phyloP scores from a whole-genome alignment of 2,329 filamentous ascomycete genomes.

The Penicillium sumatraense region DNA sequence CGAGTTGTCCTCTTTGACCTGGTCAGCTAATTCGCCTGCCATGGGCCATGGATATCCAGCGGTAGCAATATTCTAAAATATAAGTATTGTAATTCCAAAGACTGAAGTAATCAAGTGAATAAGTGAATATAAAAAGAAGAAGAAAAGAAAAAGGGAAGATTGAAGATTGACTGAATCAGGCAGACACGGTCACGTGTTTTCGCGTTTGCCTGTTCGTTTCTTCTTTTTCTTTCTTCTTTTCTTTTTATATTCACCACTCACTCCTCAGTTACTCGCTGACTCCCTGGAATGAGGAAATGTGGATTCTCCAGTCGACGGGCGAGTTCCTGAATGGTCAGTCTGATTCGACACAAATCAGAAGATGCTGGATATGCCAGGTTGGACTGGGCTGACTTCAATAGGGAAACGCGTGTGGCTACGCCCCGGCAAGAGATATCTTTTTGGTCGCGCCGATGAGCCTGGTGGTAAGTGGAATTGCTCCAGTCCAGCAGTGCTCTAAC shows the following conservation, averaged over 20 bases:
- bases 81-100: too few relatives aligned
- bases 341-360: not conserved
- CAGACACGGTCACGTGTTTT: slow-evolving; percentile 39
- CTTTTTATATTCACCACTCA: not conserved
- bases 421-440: slow-evolving; percentile 82
- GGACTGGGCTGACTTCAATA: slow-evolving; percentile 33
- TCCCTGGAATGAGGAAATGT: slow-evolving; percentile 54
- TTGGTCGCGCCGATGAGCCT: slow-evolving; percentile 73
- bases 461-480: slow-evolving; percentile 56
- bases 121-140: not conserved
- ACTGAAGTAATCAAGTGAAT: not conserved
- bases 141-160: not conserved
- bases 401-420: slow-evolving; percentile 80
- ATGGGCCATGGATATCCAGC: slow-evolving; percentile 4
- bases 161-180: slow-evolving; percentile 15
- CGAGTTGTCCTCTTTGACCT: slow-evolving; percentile 38
- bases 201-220: slow-evolving; percentile 41
- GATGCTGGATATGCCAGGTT: not conserved
- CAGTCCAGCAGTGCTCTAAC: too few relatives aligned
- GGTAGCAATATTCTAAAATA: too few relatives aligned
- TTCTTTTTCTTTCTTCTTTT: too few relatives aligned
- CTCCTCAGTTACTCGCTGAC: not conserved
- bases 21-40: not conserved
- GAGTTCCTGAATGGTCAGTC: slow-evolving; percentile 50
- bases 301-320: slow-evolving; percentile 63